phyloP scores from a whole-genome alignment of 768 basidiomycete genomes.

The Lentinus tigrinus region DNA sequence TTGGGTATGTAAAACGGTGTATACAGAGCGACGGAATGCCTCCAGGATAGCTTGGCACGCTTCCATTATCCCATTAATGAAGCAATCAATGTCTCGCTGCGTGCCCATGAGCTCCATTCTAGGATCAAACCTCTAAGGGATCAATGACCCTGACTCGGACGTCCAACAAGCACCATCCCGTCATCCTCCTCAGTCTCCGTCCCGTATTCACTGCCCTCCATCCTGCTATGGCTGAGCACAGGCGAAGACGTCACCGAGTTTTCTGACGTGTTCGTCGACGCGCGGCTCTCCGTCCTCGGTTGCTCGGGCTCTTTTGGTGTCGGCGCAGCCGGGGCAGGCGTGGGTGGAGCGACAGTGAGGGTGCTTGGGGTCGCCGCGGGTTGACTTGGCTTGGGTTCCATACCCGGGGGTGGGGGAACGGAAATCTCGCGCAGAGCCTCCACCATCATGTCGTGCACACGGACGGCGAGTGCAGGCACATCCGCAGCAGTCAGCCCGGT shows the following conservation, averaged over 20 bases:
- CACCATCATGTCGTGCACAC: constrained; percentile 80
- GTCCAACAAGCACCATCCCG: constrained; percentile 75
- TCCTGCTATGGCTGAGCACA: constrained; percentile 31
- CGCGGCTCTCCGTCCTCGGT: constrained; percentile 27
- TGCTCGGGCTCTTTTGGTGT: constrained; percentile 1
- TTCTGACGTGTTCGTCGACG: constrained; percentile 32
- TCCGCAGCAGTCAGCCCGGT: constrained; percentile 68
- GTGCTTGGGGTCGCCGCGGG: not conserved
- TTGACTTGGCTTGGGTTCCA: constrained; percentile 6
- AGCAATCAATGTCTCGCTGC: not conserved
- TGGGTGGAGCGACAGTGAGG: not conserved
- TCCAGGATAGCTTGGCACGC: not conserved
- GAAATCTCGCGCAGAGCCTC: constrained; percentile 77
- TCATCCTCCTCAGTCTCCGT: constrained; percentile 83
- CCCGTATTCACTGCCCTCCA: constrained; percentile 59
- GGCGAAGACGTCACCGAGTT: constrained; percentile 24
- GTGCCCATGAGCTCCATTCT: not conserved
- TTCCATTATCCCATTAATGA: not conserved
- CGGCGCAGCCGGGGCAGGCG: constrained; percentile 7
- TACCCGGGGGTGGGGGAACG: constrained; percentile 38
- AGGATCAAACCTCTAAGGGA: not conserved
- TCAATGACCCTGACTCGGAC: constrained; percentile 38
- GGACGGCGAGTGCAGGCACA: constrained; percentile 60
- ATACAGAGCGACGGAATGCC: too few relatives aligned
- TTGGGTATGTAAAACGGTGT: too few relatives aligned